A percentile compares a stretch with the other conserved stretches of the same genome.
Evolutionary conservation across 345 rosid genomes (phyloP).

Genomic region (Firmiana major): DNA sequence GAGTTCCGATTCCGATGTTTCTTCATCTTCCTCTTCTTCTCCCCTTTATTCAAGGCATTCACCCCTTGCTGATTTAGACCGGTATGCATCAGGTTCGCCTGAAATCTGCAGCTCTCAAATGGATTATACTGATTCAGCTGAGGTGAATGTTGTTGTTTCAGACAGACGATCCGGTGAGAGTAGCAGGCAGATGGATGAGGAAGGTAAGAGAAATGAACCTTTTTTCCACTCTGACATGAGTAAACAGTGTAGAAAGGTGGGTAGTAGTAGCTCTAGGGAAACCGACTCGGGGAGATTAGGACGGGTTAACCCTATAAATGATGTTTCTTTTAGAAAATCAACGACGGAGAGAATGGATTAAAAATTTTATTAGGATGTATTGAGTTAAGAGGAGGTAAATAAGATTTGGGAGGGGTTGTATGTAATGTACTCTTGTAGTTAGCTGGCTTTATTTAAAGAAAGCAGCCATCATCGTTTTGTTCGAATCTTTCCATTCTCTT

Average conservation of each 20-base stretch:
- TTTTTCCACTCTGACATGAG: constrained; percentile 38
- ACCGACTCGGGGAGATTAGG: constrained; percentile 36
- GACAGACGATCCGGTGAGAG: constrained; percentile 15
- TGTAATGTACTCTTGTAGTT: constrained; percentile 27
- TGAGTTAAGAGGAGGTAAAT: constrained; percentile 30
- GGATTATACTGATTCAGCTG: constrained; percentile 10
- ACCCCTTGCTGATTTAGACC: constrained; percentile 26
- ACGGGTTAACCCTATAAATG: constrained; percentile 27
- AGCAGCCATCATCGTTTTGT: constrained; percentile 33
- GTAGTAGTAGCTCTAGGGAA: constrained; percentile 32
- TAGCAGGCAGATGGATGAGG: constrained; percentile 22
- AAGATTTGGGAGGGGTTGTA: constrained; percentile 23
- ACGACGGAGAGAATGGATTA: constrained; percentile 27
- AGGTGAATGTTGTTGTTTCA: neutral
- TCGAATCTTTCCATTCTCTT: neutral
- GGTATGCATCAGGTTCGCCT: constrained; percentile 21
- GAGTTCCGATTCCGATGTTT: constrained; percentile 56
- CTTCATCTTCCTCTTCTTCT: constrained; percentile 55
- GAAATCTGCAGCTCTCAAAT: constrained; percentile 27
- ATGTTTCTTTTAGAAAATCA: constrained; percentile 35
- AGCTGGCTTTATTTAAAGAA: constrained; percentile 21
- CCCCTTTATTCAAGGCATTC: constrained; percentile 46
- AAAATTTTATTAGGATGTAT: constrained; percentile 5
- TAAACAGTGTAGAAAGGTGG: constrained; percentile 39
- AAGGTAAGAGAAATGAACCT: constrained; percentile 28